phyloP scores from a whole-genome alignment of 2,329 filamentous ascomycete genomes.

The Scedosporium dehoogii region DNA sequence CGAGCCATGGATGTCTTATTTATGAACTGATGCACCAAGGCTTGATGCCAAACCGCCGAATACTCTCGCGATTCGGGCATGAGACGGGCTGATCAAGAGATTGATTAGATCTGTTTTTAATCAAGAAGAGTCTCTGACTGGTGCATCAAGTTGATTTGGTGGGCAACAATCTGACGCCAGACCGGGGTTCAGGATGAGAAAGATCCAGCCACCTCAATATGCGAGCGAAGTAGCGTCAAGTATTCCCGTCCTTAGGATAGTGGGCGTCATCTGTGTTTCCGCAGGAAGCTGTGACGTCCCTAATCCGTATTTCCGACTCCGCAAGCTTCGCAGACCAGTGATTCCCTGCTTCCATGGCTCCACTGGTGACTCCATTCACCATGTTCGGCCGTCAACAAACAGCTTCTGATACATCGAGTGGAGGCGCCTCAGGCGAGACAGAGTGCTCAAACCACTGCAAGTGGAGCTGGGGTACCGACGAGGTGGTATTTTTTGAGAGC shows the following conservation, averaged over 20 bases:
- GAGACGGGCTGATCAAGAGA: neutral
- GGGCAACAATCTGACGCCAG: neutral
- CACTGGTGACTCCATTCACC: neutral
- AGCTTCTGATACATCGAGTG: neutral
- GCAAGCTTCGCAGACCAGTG: neutral
- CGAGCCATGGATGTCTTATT: neutral
- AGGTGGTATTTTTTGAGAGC: neutral
- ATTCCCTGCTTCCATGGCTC: neutral
- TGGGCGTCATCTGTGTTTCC: neutral
- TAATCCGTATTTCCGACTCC: neutral
- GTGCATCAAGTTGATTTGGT: neutral
- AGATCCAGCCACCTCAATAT: neutral
- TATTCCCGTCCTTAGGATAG: neutral
- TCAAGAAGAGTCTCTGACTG: neutral
- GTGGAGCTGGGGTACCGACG: neutral
- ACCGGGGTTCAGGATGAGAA: neutral
- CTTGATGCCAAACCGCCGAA: neutral
- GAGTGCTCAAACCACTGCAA: neutral
- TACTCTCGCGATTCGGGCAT: neutral
- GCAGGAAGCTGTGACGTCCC: neutral
- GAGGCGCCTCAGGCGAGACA: neutral
- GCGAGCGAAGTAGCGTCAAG: neutral
- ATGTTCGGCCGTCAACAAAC: neutral
- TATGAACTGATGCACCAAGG: neutral
- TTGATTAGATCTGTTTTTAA: slow-evolving; percentile 4